Base-by-base conservation (phyloP, 129 eudicot genomes). In the Helianthus tuberosus region DNA sequence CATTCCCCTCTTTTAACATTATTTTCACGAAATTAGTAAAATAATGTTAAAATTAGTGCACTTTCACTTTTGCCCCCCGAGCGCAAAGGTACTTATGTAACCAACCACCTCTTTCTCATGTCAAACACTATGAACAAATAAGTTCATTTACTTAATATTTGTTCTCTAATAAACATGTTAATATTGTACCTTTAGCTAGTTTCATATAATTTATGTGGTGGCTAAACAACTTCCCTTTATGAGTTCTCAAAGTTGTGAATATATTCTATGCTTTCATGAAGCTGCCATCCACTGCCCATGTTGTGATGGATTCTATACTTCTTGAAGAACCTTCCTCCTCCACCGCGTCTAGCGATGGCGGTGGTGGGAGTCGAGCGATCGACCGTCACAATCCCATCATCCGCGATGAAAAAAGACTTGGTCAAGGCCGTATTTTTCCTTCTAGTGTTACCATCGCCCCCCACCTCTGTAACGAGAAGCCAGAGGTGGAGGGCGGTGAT, bases 381-480 rank as follows among this genome's bases (percentile, higher is more conserved):
- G 99, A 95, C 86, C 91, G 99, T 3, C 79, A 88, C 81, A 95
- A 95, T 74, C 99, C 97, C 73, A 89, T 95, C 47, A 91, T 95
- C 36, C 75, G 84, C 39, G 97, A 91, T 75, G 81, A 87, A 11
- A 77, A 80, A 49, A 82, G 96, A 68, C 48, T 75, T 36, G 68
- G 69, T 8, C 83, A 46, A 35, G 50, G 71, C 5, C 63, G 72
- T 48, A 63, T 60, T 35, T 23, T 70, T 64, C 73, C 84, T n/a
- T 53, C 82, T 29, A 73, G 51, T 67, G 32, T 91, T 55, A 8
- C 81, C 44, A 69, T 73, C 50, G 29, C 16, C 39, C 71, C 82
- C 44, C 75, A 76, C 23, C 81, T 32, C 16, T 64, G 38, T 14
- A 12, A 46, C 23, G 2, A 11, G 17, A 49, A 27, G 29, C 53